Evolutionary conservation across 106 monocot genomes (phyloP), one percentile per base, ranked within the genome.

Genomic region (Amphibolis antarctica): DNA sequence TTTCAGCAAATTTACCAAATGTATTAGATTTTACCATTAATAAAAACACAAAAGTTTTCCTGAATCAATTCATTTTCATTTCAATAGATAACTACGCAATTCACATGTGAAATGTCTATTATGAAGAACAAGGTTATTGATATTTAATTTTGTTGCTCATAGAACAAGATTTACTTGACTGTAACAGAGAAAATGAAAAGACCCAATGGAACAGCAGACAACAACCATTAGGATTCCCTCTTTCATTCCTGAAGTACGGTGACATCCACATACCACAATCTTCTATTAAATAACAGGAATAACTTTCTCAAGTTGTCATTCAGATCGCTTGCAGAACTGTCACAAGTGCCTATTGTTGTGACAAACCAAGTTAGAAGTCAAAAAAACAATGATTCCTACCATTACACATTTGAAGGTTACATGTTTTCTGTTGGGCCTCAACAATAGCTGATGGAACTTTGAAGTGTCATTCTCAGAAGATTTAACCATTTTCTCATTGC

Each of bases 281-380:
- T 4, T 36, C 36, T 36, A 2, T 18, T 25, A 23, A 24, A 26
- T n/a, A 63, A 12, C 18, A 9, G 21, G 26, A 5, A 15, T 63
- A 4, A 25, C 42, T 11, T 46, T 63, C n/a, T 46, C 9, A 46
- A 6, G 46, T 46, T 25, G 1, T 13, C 25, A 25, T 24, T n/a
- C 53, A 94, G 94, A 70, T 94, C 94, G 44, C 69, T 94, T 81
- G 94, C 94, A 66, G 94, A 94, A 77, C 84, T 94, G 76, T 89
- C 89, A 69, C 68, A 73, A 62, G 79, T 86, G 66, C 94, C 94
- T 55, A 66, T 94, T 44, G 73, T 94, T 26, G 89, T 86, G 44
- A 94, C 94, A 67, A 94, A 94, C 64, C 94, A 94, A 86, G 86
- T 94, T 58, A 68, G 89, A 47, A 72, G 86, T 67, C 83, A 86